Evolutionary conservation across 768 basidiomycete genomes (phyloP).

Genomic region (Mycena galopus): DNA sequence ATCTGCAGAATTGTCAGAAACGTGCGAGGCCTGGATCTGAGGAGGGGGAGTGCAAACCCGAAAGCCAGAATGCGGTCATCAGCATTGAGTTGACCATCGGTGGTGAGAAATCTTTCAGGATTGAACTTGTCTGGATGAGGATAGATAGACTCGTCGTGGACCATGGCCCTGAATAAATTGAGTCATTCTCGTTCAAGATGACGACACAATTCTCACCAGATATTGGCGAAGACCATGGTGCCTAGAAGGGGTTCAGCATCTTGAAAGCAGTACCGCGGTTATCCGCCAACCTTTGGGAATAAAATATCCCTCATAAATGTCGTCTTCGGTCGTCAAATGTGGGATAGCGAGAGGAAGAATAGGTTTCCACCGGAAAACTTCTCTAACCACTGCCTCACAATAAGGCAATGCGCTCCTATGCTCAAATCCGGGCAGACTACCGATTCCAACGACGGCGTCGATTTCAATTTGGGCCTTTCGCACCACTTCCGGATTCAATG

Average conservation of each 20-base stretch:
- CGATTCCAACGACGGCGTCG: constrained; percentile 42
- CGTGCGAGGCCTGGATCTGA: background rate
- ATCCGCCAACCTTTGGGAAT: constrained; percentile 49
- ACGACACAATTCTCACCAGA: no score
- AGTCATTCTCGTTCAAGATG: no score
- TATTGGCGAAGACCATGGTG: background rate
- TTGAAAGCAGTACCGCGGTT: background rate
- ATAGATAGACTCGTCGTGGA: constrained; percentile 42
- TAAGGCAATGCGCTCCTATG: constrained; percentile 36
- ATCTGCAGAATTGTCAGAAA: no score
- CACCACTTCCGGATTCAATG: constrained; percentile 41
- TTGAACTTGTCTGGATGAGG: constrained; percentile 44
- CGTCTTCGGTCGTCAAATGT: constrained; percentile 41
- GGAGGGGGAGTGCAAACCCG: background rate
- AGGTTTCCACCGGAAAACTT: constrained; percentile 29
- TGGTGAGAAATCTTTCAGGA: constrained; percentile 45
- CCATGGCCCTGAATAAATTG: constrained; percentile 30
- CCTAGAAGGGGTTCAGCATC: background rate
- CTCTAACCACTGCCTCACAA: background rate
- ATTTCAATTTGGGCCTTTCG: constrained; percentile 45
- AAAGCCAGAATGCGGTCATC: background rate
- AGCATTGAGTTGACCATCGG: constrained; percentile 3
- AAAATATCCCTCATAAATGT: constrained; percentile 43
- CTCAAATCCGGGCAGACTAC: constrained; percentile 44
- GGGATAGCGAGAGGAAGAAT: constrained; percentile 18